phyloP scores from a whole-genome alignment of 805 yeast species.

The Wickerhamiella occidentalis region DNA sequence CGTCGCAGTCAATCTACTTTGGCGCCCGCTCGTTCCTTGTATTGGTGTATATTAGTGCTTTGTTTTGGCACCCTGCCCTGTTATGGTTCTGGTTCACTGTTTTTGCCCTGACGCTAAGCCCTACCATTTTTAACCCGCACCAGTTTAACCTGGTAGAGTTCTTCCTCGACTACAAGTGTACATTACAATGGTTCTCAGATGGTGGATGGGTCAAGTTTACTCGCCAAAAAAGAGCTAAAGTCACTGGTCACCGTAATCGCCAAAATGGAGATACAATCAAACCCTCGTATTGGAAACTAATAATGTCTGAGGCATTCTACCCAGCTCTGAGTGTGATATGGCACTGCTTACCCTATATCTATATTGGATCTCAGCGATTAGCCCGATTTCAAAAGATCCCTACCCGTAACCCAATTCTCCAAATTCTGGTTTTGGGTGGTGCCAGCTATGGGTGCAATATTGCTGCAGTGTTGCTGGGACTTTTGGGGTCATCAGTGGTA shows the following conservation, averaged over 20 bases:
- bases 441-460: constrained; percentile 6
- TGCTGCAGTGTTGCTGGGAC: neutral
- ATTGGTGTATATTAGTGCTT: constrained; percentile 43
- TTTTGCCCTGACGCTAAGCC: constrained; percentile 70
- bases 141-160: constrained; percentile 84
- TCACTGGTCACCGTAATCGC: constrained; percentile 68
- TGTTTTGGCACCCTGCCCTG: constrained; percentile 71
- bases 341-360: constrained; percentile 48
- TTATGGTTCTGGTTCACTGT: constrained; percentile 92
- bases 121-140: constrained; percentile 86
- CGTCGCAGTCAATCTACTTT: constrained; percentile 53
- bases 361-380: constrained; percentile 63
- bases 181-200: constrained; percentile 55
- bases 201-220: constrained; percentile 57
- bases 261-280: constrained; percentile 39
- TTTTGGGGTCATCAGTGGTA: neutral
- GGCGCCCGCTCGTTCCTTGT: constrained; percentile 43
- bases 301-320: constrained; percentile 55
- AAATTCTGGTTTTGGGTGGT: constrained; percentile 34
- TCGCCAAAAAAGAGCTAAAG: constrained; percentile 56
- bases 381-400: constrained; percentile 32
- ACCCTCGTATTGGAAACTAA: constrained; percentile 57
- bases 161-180: constrained; percentile 79
- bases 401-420: constrained; percentile 39
- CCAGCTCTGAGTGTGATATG: constrained; percentile 48